A percentile compares a stretch with the other conserved stretches of the same genome.
These are phyloP conservation scores for Fusarium nurragi DNA, from an alignment of 2,329 filamentous ascomycete species.

Conservation along the genomic window DNA sequence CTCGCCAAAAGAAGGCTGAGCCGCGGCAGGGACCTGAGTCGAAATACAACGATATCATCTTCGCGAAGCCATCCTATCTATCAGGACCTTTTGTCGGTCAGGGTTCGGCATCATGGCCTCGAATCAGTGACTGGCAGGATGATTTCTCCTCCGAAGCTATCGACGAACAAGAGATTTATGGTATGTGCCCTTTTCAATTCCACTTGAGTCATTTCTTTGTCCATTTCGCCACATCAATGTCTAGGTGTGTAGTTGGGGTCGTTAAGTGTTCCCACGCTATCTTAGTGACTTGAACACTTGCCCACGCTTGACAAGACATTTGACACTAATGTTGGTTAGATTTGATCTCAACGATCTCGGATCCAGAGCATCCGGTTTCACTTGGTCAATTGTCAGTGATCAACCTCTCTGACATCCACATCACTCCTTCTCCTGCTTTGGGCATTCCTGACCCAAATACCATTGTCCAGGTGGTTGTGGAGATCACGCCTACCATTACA, in stretches of 20 bases:
- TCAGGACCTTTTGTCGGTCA: slow-evolving; percentile 52
- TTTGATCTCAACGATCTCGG: slow-evolving; percentile 91
- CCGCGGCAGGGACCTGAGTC: slow-evolving; percentile 59
- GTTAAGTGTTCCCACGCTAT: background rate
- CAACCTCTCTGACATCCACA: slow-evolving; percentile 91
- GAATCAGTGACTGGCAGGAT: slow-evolving; percentile 57
- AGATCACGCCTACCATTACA: slow-evolving; percentile 95
- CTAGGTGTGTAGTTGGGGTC: background rate
- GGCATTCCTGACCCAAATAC: slow-evolving; percentile 59
- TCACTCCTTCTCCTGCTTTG: slow-evolving; percentile 59
- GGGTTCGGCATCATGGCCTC: slow-evolving; percentile 48
- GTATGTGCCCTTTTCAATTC: slow-evolving; percentile 57
- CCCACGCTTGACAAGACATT: background rate
- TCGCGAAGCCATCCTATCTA: slow-evolving; percentile 57
- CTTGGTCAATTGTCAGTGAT: slow-evolving; percentile 94
- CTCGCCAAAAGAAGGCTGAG: slow-evolving; percentile 66
- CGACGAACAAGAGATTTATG: slow-evolving; percentile 96
- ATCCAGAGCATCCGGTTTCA: slow-evolving; percentile 95
- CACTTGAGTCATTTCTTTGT: slow-evolving; percentile 10
- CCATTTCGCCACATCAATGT: slow-evolving; percentile 13
- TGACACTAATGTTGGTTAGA: slow-evolving; percentile 62
- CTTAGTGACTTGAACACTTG: background rate
- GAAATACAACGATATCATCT: slow-evolving; percentile 58
- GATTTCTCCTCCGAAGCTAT: slow-evolving; percentile 80
- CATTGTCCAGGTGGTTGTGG: slow-evolving; percentile 79